Evolutionary conservation across 352 stramenopile species (phyloP).

Genomic region (Pythium myriotylum): DNA sequence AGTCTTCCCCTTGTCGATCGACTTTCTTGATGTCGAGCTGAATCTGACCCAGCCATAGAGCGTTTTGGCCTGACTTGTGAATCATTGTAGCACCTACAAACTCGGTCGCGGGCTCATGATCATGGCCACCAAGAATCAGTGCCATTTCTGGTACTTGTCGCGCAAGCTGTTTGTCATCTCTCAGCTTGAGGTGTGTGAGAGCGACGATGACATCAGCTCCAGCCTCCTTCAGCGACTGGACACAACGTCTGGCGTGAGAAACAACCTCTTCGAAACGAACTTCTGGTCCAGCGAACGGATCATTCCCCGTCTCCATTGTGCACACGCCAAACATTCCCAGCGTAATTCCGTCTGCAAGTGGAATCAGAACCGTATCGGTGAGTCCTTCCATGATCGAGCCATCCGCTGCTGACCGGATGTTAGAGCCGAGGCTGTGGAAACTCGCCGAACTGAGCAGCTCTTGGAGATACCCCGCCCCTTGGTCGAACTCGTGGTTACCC

Average conservation of each 20-base stretch:
- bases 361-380: constrained; percentile 40
- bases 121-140: constrained; percentile 89
- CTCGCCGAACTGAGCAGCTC: constrained; percentile 40
- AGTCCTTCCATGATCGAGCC: constrained; percentile 41
- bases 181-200: constrained; percentile 77
- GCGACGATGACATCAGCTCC: constrained; percentile 75
- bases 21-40: constrained; percentile 50
- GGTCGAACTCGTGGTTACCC: constrained; percentile 84
- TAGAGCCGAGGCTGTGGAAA: constrained; percentile 67
- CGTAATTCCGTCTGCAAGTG: constrained; percentile 39
- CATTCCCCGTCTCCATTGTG: constrained; percentile 52
- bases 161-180: constrained; percentile 59
- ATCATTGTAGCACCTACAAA: constrained; percentile 65
- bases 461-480: constrained; percentile 42
- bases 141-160: constrained; percentile 64
- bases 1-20: not conserved
- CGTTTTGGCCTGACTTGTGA: constrained; percentile 87
- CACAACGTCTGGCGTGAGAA: constrained; percentile 48
- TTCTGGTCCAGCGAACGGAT: constrained; percentile 48
- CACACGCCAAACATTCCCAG: constrained; percentile 62
- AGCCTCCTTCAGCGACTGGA: constrained; percentile 45
- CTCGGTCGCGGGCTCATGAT: constrained; percentile 81
- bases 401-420: constrained; percentile 41
- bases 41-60: constrained; percentile 76
- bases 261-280: constrained; percentile 52